Evolutionary conservation across 2,329 filamentous ascomycete species (phyloP).

Genomic region (Pseudogymnoascus verrucosus): DNA sequence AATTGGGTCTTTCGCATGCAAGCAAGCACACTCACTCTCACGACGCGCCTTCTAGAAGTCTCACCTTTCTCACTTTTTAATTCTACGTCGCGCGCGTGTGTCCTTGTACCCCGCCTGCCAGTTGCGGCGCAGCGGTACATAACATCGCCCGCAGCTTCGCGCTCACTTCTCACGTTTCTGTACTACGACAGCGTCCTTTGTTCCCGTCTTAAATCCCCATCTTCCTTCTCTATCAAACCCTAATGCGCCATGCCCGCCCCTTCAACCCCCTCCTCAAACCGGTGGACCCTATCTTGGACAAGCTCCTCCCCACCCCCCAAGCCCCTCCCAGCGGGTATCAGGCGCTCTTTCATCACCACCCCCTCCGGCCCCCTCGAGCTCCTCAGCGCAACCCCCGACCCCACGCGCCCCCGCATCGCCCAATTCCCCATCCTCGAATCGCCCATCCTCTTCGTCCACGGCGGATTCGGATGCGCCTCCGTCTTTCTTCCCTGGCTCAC

Average conservation of each 20-base stretch:
- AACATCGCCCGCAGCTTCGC: background rate
- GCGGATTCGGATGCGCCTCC: conserved; percentile 32
- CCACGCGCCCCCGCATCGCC: background rate
- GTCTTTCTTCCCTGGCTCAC: conserved; percentile 34
- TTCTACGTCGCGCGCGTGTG: background rate
- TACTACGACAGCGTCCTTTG: background rate
- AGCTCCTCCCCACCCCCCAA: background rate
- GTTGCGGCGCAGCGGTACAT: background rate
- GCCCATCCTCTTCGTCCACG: conserved; percentile 35
- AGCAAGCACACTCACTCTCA: background rate
- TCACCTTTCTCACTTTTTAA: background rate
- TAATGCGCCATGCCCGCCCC: background rate
- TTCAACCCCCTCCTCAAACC: background rate
- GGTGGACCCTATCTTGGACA: background rate
- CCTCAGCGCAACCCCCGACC: conserved; percentile 18
- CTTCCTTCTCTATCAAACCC: background rate
- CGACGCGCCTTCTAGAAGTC: background rate
- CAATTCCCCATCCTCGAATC: conserved; percentile 13
- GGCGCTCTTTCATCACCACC: conserved; percentile 27
- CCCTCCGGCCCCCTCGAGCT: conserved; percentile 31
- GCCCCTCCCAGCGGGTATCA: conserved; percentile 26
- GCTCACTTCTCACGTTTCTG: background rate
- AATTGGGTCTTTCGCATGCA: background rate
- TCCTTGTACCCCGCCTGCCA: background rate
- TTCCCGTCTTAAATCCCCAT: background rate